Evolutionary conservation across 1,139 yeast species (phyloP).

Genomic region (Pneumocystis jirovecii): DNA sequence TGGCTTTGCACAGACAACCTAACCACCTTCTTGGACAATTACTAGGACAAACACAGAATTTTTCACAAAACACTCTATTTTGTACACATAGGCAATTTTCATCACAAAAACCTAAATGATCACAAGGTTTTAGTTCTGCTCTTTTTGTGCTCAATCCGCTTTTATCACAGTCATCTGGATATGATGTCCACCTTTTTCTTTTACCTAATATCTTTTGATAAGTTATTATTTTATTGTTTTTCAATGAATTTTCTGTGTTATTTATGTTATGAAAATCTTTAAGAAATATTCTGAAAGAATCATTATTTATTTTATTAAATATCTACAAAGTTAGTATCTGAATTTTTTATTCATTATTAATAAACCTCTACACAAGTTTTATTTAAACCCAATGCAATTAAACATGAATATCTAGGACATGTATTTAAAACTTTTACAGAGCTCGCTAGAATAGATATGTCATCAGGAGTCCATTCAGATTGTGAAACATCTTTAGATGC

Average conservation of each 20-base stretch:
- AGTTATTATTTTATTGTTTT: background rate
- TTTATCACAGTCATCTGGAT: slow-evolving; percentile 15
- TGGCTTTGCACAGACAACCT: slow-evolving; percentile 13
- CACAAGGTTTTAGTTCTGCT: slow-evolving; percentile 13
- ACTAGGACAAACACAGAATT: slow-evolving; percentile 11
- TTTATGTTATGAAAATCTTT: background rate
- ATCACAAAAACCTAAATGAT: slow-evolving; percentile 14
- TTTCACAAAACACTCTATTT: slow-evolving; percentile 12
- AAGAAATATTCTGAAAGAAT: background rate
- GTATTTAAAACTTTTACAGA: background rate
- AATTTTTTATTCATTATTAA: background rate
- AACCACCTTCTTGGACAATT: slow-evolving; percentile 13
- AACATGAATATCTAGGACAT: background rate
- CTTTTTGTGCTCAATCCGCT: slow-evolving; percentile 13
- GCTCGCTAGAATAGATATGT: background rate
- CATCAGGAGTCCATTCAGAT: slow-evolving; percentile 6
- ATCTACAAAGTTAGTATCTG: background rate
- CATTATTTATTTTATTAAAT: background rate
- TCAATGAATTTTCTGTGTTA: slow-evolving; percentile 1
- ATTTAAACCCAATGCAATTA: background rate
- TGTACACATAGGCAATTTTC: slow-evolving; percentile 13
- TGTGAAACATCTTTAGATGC: background rate
- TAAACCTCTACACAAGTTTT: background rate
- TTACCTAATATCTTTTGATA: slow-evolving; percentile 3
- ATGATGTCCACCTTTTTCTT: slow-evolving; percentile 12